Percentiles rank a stretch among this genome's conserved stretches.
Evolutionary conservation across 2,329 filamentous ascomycete genomes (phyloP).

Genomic region (Polychaeton citri): DNA sequence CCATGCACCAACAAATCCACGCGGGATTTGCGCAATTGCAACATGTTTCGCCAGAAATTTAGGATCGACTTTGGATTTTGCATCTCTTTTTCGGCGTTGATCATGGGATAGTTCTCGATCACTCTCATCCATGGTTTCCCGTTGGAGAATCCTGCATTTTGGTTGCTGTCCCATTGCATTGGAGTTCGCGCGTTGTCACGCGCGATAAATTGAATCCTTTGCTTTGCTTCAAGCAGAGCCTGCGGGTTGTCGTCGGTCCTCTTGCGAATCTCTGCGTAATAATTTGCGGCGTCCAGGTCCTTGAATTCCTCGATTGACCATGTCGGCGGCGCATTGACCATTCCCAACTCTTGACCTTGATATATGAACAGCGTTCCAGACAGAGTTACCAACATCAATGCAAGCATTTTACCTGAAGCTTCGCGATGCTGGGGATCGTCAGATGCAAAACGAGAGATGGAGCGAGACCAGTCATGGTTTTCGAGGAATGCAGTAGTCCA

Average conservation of each 20-base stretch:
- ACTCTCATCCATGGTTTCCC: conserved; percentile 57
- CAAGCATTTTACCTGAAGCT: conserved; percentile 46
- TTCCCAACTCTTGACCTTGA: conserved; percentile 56
- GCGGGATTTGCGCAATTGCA: too few relatives aligned
- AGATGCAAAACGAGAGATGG: conserved; percentile 39
- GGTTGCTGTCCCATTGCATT: conserved; percentile 53
- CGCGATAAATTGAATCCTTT: conserved; percentile 43
- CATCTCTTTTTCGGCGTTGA: conserved; percentile 49
- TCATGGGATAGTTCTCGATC: conserved; percentile 46
- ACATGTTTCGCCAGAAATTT: conserved; percentile 46
- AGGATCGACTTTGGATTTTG: conserved; percentile 39
- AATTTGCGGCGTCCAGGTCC: conserved; percentile 44
- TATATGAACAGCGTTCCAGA: conserved; percentile 55
- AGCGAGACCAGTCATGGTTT: conserved; percentile 52
- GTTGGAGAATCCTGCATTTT: conserved; percentile 52
- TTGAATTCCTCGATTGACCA: conserved; percentile 52
- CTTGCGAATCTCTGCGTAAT: conserved; percentile 25
- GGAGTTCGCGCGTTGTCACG: conserved; percentile 59
- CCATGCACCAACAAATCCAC: too few relatives aligned
- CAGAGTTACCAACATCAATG: conserved; percentile 43
- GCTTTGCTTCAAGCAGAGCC: conserved; percentile 33
- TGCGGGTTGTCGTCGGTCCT: conserved; percentile 16
- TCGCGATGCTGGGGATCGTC: conserved; percentile 37
- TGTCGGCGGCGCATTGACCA: conserved; percentile 47
- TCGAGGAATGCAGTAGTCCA: conserved; percentile 56